These are phyloP conservation scores for Ananas comosus DNA, from an alignment of 176 grass and related monocot species.

Conservation along the genomic window DNA sequence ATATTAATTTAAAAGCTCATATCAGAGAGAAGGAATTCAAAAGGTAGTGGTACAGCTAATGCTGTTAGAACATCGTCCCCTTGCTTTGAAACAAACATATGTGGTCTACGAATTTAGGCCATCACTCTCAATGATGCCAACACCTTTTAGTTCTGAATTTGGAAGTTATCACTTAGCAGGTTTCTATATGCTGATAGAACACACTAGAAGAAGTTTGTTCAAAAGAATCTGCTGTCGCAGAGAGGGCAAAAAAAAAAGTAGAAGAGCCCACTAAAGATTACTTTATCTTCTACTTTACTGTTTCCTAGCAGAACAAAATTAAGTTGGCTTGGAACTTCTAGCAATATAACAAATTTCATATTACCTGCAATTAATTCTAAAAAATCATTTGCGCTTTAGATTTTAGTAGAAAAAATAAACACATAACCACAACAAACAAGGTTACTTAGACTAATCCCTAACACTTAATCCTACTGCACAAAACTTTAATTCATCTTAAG, in stretches of 20 bases:
- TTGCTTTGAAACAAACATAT: no score
- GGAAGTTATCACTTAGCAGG: background rate
- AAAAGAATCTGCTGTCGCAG: background rate
- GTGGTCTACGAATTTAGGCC: no score
- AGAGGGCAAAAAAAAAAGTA: background rate
- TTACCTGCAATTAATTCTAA: background rate
- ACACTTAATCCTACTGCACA: no score
- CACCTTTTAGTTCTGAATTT: no score
- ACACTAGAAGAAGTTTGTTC: background rate
- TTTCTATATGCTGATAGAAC: constrained; percentile 1
- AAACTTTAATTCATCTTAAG: no score
- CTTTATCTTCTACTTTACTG: background rate
- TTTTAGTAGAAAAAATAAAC: background rate
- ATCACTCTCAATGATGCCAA: no score
- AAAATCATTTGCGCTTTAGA: background rate
- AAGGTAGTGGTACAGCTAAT: no score
- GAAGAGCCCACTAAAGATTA: background rate
- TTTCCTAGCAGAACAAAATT: background rate
- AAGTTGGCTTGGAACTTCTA: background rate
- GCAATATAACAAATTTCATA: background rate
- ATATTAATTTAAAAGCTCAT: background rate
- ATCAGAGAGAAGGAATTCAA: no score
- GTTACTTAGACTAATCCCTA: background rate
- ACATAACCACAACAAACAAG: background rate
- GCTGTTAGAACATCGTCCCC: no score